Evolutionary conservation across 768 basidiomycete species (phyloP).

Genomic region (Lyophyllum atratum): DNA sequence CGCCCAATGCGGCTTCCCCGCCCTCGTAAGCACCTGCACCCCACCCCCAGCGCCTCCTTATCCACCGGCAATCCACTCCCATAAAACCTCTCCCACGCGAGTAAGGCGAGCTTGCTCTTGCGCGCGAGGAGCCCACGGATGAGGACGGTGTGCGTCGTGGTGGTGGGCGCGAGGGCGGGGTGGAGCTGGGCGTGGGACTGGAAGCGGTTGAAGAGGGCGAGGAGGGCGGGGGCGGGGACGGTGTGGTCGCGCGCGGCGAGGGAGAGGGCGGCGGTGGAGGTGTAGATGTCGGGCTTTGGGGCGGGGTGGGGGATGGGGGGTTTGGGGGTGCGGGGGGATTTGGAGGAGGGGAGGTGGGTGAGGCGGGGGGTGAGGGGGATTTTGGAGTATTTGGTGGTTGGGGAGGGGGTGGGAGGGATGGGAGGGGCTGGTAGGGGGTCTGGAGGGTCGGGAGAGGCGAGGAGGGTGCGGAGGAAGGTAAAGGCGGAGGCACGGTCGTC

Average conservation of each 20-base stretch:
- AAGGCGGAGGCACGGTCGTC: conserved; percentile 46
- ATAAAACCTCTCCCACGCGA: conserved; percentile 44
- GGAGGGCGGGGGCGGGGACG: conserved; percentile 18
- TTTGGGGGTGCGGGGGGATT: background rate
- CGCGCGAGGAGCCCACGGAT: conserved; percentile 55
- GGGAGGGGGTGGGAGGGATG: background rate
- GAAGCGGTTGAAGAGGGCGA: conserved; percentile 3
- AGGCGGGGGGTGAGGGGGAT: conserved; percentile 50
- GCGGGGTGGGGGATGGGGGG: conserved; percentile 21
- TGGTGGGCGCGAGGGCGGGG: conserved; percentile 33
- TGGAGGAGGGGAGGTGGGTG: conserved; percentile 24
- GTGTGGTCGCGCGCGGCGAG: conserved; percentile 43
- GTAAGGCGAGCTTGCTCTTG: conserved; percentile 37
- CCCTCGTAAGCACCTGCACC: conserved; percentile 51
- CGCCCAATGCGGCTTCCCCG: conserved; percentile 46
- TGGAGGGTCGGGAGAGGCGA: conserved; percentile 3
- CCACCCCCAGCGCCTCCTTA: conserved; percentile 46
- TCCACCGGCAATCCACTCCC: conserved; percentile 42
- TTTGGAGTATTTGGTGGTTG: background rate
- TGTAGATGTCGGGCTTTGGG: conserved; percentile 40
- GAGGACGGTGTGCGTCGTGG: conserved; percentile 53
- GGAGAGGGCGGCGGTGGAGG: conserved; percentile 48
- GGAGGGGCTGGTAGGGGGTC: background rate
- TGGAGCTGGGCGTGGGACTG: background rate
- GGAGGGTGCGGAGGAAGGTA: conserved; percentile 43